Conservation (phyloP, 1,284 basidiomycete species). For the Paramarasmius palmivorus region DNA sequence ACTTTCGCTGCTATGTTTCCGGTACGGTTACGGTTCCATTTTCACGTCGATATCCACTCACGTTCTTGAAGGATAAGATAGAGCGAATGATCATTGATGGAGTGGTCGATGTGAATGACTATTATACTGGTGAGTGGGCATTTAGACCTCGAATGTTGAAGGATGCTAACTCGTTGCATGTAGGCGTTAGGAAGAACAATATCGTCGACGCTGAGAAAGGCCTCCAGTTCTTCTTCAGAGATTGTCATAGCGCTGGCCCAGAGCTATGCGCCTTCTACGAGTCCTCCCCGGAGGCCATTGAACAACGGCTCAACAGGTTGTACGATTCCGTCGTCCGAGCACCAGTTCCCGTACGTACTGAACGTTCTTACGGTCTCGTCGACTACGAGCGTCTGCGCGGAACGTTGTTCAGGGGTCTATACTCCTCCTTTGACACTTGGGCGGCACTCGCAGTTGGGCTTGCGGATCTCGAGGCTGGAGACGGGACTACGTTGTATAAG, state of each 20-base stretch:
- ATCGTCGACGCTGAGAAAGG: constrained; percentile 26
- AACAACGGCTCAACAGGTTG: constrained; percentile 22
- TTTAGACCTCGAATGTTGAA: too few species aligned
- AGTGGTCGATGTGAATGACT: constrained; percentile 30
- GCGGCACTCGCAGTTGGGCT: constrained; percentile 35
- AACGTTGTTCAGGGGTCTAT: constrained; percentile 28
- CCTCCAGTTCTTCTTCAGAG: constrained; percentile 25
- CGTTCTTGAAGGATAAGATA: constrained; percentile 36
- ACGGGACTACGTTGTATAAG: constrained; percentile 30
- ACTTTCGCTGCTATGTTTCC: constrained; percentile 51
- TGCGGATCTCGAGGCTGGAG: constrained; percentile 35
- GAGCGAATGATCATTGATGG: constrained; percentile 39
- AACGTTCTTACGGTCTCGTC: constrained; percentile 17
- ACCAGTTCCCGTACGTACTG: constrained; percentile 23
- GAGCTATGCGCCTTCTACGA: constrained; percentile 27
- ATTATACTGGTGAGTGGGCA: constrained; percentile 29
- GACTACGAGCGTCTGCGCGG: constrained; percentile 23
- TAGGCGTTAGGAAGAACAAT: constrained; percentile 26
- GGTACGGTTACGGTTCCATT: constrained; percentile 25
- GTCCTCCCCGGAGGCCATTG: constrained; percentile 21
- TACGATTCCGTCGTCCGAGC: constrained; percentile 17
- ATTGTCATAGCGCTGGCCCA: constrained; percentile 25
- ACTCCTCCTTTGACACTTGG: constrained; percentile 37
- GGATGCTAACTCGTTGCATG: too few species aligned
- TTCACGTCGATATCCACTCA: not conserved